These are phyloP conservation scores for Amauroascus niger DNA, from an alignment of 2,329 filamentous ascomycete species.

Conservation along the genomic window DNA sequence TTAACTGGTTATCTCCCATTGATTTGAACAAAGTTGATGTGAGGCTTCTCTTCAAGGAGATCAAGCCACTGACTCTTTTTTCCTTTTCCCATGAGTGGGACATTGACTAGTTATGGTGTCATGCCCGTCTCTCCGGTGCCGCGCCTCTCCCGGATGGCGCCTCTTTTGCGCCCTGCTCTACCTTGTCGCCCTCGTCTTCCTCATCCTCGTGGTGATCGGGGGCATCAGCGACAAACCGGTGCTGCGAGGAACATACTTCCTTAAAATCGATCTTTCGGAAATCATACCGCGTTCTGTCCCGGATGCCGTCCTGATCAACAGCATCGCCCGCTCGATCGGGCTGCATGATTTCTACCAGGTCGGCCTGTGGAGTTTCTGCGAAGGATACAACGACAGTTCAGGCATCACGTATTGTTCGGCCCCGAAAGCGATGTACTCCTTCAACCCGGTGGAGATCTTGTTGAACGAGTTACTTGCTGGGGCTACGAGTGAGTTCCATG, in stretches of 20 bases:
- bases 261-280: constrained; percentile 71
- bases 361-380: constrained; percentile 85
- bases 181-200: constrained; percentile 63
- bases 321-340: constrained; percentile 73
- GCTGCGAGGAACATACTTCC: constrained; percentile 67
- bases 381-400: constrained; percentile 63
- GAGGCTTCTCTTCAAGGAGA: no score
- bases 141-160: constrained; percentile 5
- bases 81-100: no score
- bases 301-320: constrained; percentile 69
- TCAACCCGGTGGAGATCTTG: constrained; percentile 78
- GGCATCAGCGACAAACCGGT: constrained; percentile 56
- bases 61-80: no score
- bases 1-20: no score
- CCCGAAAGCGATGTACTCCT: constrained; percentile 69
- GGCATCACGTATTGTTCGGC: constrained; percentile 63
- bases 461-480: constrained; percentile 69
- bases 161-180: constrained; percentile 60
- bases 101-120: no score
- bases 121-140: no score
- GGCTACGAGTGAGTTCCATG: constrained; percentile 57
- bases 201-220: constrained; percentile 71
- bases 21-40: no score
- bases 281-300: constrained; percentile 66
- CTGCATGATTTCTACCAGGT: constrained; percentile 92